Conservation (phyloP, 2,329 filamentous ascomycete genomes). For the Pseudogymnoascus sp. region DNA sequence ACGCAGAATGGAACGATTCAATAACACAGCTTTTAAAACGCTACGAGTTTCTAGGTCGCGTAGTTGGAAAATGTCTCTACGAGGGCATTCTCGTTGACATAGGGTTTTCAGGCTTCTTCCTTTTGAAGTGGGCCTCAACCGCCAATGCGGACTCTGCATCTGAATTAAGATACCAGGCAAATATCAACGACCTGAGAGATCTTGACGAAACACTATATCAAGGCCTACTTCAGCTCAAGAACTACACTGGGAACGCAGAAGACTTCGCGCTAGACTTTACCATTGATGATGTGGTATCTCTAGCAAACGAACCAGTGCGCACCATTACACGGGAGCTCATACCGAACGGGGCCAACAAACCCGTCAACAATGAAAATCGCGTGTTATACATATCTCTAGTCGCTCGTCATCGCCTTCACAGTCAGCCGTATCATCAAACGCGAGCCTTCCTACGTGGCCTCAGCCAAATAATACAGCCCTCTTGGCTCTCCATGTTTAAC, state of each 20-base stretch:
- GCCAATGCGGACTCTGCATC: conserved; percentile 57
- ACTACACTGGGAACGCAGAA: conserved; percentile 72
- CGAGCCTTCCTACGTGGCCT: conserved; percentile 82
- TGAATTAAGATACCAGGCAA: conserved; percentile 75
- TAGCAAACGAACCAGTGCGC: conserved; percentile 41
- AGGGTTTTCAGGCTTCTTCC: conserved; percentile 88
- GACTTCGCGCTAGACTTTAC: conserved; percentile 85
- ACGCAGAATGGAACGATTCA: conserved; percentile 48
- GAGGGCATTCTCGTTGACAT: conserved; percentile 94
- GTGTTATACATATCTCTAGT: conserved; percentile 93
- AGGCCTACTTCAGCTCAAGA: conserved; percentile 76
- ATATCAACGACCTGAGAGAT: conserved; percentile 87
- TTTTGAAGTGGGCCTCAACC: conserved; percentile 86
- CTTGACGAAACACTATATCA: conserved; percentile 88
- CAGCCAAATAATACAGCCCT: conserved; percentile 78
- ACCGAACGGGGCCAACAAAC: conserved; percentile 65
- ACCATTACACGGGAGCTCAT: conserved; percentile 71
- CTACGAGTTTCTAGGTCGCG: conserved; percentile 86
- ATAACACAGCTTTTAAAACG: conserved; percentile 59
- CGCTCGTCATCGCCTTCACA: conserved; percentile 75
- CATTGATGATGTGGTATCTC: conserved; percentile 63
- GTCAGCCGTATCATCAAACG: conserved; percentile 75
- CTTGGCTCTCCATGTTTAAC: conserved; percentile 98
- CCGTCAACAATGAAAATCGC: conserved; percentile 87
- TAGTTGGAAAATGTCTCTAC: conserved; percentile 95